These are phyloP conservation scores for Colletotrichum abscissum DNA, from an alignment of 2,329 filamentous ascomycete genomes.

Conservation along the genomic window DNA sequence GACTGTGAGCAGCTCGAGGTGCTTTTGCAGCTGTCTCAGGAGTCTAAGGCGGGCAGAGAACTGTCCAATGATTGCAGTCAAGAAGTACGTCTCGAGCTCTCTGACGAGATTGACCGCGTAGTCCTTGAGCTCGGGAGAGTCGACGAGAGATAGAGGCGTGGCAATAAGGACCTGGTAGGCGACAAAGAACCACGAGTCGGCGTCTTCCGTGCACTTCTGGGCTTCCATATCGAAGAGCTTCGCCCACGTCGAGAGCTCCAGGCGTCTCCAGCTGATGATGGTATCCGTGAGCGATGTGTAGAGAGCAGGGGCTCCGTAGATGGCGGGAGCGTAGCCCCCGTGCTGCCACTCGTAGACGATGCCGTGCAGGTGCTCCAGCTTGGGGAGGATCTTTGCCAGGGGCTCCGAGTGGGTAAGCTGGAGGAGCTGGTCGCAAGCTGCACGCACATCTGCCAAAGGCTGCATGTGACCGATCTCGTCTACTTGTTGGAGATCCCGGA, in stretches of 20 bases:
- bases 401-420: slow-evolving; percentile 84
- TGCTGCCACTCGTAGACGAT: slow-evolving; percentile 94
- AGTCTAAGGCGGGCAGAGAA: slow-evolving; percentile 79
- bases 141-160: slow-evolving; percentile 74
- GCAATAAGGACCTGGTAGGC: slow-evolving; percentile 91
- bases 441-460: slow-evolving; percentile 81
- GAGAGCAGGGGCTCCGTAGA: slow-evolving; percentile 75
- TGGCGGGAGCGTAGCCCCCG: slow-evolving; percentile 83
- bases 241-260: slow-evolving; percentile 94
- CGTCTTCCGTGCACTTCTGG: slow-evolving; percentile 79
- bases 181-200: slow-evolving; percentile 95
- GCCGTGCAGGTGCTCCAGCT: slow-evolving; percentile 86
- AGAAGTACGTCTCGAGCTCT: slow-evolving; percentile 83
- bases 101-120: slow-evolving; percentile 79
- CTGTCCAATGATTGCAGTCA: slow-evolving; percentile 83
- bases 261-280: slow-evolving; percentile 88
- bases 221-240: slow-evolving; percentile 88
- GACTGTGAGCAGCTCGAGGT: slow-evolving; percentile 70
- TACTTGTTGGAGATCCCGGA: slow-evolving; percentile 75
- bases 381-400: slow-evolving; percentile 85
- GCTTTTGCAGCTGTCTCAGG: slow-evolving; percentile 71
- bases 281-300: slow-evolving; percentile 84
- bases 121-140: slow-evolving; percentile 67
- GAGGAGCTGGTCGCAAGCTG: slow-evolving; percentile 79
- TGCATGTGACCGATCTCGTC: slow-evolving; percentile 79